A percentile compares a stretch with the other conserved stretches of the same genome.
These are phyloP conservation scores for Kurtzmaniella quercitrusa DNA, from an alignment of 1,139 yeast genomes.

Conservation along the genomic window DNA sequence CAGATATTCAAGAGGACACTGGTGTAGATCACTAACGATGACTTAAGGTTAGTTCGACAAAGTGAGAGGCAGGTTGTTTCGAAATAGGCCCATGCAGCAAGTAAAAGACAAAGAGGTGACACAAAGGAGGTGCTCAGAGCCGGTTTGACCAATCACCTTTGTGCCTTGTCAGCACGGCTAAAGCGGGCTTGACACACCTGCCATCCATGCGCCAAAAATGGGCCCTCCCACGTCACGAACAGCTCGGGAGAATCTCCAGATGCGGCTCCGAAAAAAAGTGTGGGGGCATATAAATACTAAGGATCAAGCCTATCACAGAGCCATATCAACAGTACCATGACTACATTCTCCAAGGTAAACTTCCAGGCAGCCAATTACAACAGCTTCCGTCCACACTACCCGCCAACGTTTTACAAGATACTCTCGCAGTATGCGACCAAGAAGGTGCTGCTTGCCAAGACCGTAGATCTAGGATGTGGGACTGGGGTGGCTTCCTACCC, in stretches of 20 bases:
- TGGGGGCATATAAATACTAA: not conserved
- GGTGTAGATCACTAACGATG: too few species aligned
- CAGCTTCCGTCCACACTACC: conserved; percentile 64
- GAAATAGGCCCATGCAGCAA: too few species aligned
- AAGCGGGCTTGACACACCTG: too few species aligned
- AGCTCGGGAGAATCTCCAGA: not conserved
- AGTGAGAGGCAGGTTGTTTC: too few species aligned
- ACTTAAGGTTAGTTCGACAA: too few species aligned
- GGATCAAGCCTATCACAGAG: too few species aligned
- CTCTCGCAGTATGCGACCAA: conserved; percentile 27
- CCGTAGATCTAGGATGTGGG: conserved; percentile 39
- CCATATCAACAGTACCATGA: conserved; percentile 39
- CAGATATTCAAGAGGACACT: too few species aligned
- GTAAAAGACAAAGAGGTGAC: too few species aligned
- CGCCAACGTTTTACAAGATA: conserved; percentile 44
- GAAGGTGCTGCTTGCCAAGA: conserved; percentile 10
- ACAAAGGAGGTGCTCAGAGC: too few species aligned
- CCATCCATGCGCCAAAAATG: not conserved
- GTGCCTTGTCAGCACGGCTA: not conserved
- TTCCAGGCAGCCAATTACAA: conserved; percentile 60
- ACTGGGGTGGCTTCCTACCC: conserved; percentile 40
- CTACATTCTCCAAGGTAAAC: conserved; percentile 57
- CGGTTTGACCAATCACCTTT: too few species aligned
- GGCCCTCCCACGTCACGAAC: not conserved
- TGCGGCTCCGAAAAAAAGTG: not conserved